phyloP scores from a whole-genome alignment of 306 rosid species.

The Elaeagnus macrophylla region DNA sequence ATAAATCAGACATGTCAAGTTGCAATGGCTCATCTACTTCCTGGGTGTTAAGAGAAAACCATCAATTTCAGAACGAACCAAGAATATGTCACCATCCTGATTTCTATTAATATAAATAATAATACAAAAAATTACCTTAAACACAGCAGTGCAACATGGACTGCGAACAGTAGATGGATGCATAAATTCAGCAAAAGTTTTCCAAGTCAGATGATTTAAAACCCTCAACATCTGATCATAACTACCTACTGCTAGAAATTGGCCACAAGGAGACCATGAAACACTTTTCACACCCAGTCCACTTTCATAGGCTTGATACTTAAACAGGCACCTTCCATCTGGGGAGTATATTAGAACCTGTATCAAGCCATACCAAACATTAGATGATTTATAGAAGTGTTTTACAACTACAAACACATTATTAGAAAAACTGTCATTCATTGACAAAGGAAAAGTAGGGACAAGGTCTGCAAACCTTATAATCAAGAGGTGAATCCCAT shows the following conservation, averaged over 20 bases:
- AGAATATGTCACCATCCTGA: too few relatives aligned
- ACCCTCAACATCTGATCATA: constrained; percentile 97
- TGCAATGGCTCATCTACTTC: constrained; percentile 89
- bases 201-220: constrained; percentile 90
- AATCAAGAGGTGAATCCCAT: constrained; percentile 95
- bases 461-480: constrained; percentile 48
- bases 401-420: too few relatives aligned
- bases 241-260: constrained; percentile 91
- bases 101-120: neutral
- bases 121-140: constrained; percentile 50
- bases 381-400: constrained; percentile 4
- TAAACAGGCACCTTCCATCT: constrained; percentile 89
- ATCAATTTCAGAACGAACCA: too few relatives aligned
- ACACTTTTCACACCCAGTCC: constrained; percentile 91
- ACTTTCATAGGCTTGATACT: constrained; percentile 94
- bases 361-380: constrained; percentile 23
- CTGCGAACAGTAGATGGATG: constrained; percentile 70
- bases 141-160: constrained; percentile 76
- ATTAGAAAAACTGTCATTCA: neutral
- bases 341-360: constrained; percentile 95
- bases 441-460: constrained; percentile 5
- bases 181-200: constrained; percentile 95
- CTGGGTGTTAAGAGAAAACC: constrained; percentile 20
- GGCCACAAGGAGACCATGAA: constrained; percentile 98
- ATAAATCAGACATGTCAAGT: constrained; percentile 83